A percentile compares a stretch with the other conserved stretches of the same genome.
phyloP scores from a whole-genome alignment of 2,329 filamentous ascomycete species.

The Xenoacremonium recifei region DNA sequence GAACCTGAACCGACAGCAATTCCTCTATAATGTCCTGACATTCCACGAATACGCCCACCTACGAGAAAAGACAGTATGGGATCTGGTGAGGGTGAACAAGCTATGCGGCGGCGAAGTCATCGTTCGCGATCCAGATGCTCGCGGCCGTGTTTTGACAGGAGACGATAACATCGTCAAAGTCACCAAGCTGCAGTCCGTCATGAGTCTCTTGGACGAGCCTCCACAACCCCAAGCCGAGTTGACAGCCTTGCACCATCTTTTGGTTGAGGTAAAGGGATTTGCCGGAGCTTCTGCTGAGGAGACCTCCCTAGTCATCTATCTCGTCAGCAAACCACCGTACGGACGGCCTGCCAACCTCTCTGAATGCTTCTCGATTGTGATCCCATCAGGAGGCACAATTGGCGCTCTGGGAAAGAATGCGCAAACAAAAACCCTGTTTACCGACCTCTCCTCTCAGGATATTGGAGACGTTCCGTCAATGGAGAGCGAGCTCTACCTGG shows the following conservation, averaged over 20 bases:
- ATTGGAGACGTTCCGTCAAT: constrained; percentile 60
- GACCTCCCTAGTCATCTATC: constrained; percentile 72
- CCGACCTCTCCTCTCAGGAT: constrained; percentile 78
- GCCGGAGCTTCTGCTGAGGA: constrained; percentile 73
- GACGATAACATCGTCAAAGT: constrained; percentile 92
- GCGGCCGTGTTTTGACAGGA: constrained; percentile 82
- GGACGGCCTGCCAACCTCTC: constrained; percentile 67
- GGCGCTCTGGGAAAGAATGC: constrained; percentile 62
- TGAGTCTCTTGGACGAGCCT: constrained; percentile 88
- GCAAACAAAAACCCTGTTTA: constrained; percentile 81
- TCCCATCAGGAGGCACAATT: constrained; percentile 72
- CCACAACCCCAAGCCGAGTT: constrained; percentile 67
- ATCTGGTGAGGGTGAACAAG: constrained; percentile 91
- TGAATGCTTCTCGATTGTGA: constrained; percentile 77
- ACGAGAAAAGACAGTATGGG: constrained; percentile 91
- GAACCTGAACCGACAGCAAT: constrained; percentile 81
- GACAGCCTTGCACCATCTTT: constrained; percentile 73
- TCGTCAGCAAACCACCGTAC: constrained; percentile 70
- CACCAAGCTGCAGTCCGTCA: constrained; percentile 87
- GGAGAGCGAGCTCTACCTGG: constrained; percentile 75
- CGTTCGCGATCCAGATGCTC: constrained; percentile 81
- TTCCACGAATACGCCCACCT: constrained; percentile 76
- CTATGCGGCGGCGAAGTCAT: constrained; percentile 91
- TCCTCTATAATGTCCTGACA: constrained; percentile 92
- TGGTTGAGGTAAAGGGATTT: constrained; percentile 82